These are phyloP conservation scores for Apophysomyces trapeziformis DNA, from an alignment of 371 early-diverging fungal species.

Conservation along the genomic window DNA sequence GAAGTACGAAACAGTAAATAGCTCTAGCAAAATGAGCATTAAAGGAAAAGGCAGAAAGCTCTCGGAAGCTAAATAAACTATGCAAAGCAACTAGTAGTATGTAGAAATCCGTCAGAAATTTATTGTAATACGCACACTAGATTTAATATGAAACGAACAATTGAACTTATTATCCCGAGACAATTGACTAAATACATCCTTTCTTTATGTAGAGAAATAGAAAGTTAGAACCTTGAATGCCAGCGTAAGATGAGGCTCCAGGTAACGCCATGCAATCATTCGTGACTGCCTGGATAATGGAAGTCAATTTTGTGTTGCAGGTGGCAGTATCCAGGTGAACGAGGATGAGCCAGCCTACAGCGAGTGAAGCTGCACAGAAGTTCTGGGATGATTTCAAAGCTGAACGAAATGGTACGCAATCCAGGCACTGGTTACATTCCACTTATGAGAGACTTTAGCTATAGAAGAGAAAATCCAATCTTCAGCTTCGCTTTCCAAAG, in stretches of 20 bases:
- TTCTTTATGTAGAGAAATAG: neutral
- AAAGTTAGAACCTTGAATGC: neutral
- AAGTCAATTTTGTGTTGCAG: neutral
- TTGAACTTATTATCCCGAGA: no score
- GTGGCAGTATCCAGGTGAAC: neutral
- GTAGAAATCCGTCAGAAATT: no score
- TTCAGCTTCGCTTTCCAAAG: slow-evolving; percentile 29
- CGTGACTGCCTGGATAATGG: neutral
- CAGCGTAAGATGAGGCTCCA: no score
- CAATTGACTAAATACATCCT: no score
- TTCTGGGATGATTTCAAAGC: slow-evolving; percentile 49
- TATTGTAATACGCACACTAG: no score
- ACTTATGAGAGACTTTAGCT: slow-evolving; percentile 20
- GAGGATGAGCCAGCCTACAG: slow-evolving; percentile 22
- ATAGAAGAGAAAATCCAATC: slow-evolving; percentile 38
- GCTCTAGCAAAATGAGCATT: no score
- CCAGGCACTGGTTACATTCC: neutral
- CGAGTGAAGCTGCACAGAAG: slow-evolving; percentile 43
- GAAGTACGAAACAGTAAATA: no score
- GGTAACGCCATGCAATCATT: neutral
- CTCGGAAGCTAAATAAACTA: no score
- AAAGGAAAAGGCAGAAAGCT: no score
- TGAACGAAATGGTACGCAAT: slow-evolving; percentile 33
- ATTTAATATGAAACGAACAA: neutral
- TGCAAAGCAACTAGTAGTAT: no score